Base-by-base conservation (phyloP, 352 stramenopile genomes). In the Pythium plurisporium region DNA sequence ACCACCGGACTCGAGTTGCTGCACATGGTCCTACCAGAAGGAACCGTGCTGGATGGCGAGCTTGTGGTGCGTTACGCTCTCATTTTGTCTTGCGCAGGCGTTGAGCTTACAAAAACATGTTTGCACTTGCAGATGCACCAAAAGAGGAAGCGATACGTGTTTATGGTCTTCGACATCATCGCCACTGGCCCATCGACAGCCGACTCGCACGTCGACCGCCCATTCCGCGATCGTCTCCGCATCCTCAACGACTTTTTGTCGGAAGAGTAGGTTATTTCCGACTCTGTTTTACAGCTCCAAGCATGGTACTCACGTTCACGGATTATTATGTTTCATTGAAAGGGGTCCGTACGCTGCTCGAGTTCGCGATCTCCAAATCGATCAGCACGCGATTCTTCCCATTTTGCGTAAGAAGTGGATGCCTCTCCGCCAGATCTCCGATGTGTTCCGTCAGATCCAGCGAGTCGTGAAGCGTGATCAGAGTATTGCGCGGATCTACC, bases 91-190 rank as follows among this genome's bases (percentile, higher is more conserved):
- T 6, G 19, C 19, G 26, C 19, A 46, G 19, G 36, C 43, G 12
- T 46, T 8, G 58, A 27, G 36, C 20, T 9, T 42, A 1, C 55
- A 9, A 34, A 14, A 8, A 33, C 42, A 48, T 11, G 8, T 48
- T 34, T 33, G 9, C 17, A 26, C 26, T 48, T 61, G 41, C 53
- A 92, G 82, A 85, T 93, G 38, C 78, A 92, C 25, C 79, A 90
- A 34, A 88, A 85, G 27, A 76, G 88, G 17, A 89, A 88, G 63
- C 77, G 82, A 6, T 92, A 82, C 59, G 81, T 95, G 42, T 96
- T 95, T 46, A 94, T 96, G 70, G 86, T 74, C 5, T 96, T 96
- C 51, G 88, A 96, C 56, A 94, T 96, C 54, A 90, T 96, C 30
- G 83, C 83, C 22, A 89, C 80, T 0, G 85, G 85, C 2, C 67